Base-by-base conservation (phyloP, 768 basidiomycete genomes). In the Russula compacta region DNA sequence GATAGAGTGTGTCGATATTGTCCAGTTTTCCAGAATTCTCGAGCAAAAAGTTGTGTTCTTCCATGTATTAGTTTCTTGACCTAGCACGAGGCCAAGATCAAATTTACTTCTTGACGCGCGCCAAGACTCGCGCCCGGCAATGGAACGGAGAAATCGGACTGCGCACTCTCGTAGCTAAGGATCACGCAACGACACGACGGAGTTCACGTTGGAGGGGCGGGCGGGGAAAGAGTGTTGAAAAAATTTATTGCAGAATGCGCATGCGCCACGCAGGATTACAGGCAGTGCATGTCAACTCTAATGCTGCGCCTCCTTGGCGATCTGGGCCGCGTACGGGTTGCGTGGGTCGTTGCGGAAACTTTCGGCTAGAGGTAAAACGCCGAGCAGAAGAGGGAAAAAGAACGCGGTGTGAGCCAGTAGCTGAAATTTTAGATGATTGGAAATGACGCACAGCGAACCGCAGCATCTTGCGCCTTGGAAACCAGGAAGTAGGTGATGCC, bases 301-400 rank as follows among this genome's bases (percentile, higher is more conserved):
- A 42, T 78, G 76, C 52, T 77, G 77, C n/a, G 68, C 69, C 70
- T 86, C 81, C 71, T 81, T 83, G 56, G 90, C 87, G 59, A 91
- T 82, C 69, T 86, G 81, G 24, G 83, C 83, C 10, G 85, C 86
- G 73, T 90, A 89, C 40, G 89, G 90, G 79, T 92, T 92, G 70
- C 83, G 83, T 38, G 89, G 82, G 71, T 92, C 87, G 67, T 83
- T 85, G 66, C 83, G 82, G 71, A 81, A 90, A 69, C 78, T 73
- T 64, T 81, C 80, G 61, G 87, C 89, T 89, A 53, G 52, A 43
- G 53, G 42, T 44, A 36, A 21, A 47, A 9, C 4, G 21, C 19
- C 50, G 24, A 2, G 47, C 42, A 19, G 17, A 39, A 8, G 21
- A 21, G 17, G 33, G 17, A 32, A 11, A 40, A 53, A 55, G 42